Conservation (phyloP, 495 filamentous ascomycete species). For the Bryoglossum gracile region DNA sequence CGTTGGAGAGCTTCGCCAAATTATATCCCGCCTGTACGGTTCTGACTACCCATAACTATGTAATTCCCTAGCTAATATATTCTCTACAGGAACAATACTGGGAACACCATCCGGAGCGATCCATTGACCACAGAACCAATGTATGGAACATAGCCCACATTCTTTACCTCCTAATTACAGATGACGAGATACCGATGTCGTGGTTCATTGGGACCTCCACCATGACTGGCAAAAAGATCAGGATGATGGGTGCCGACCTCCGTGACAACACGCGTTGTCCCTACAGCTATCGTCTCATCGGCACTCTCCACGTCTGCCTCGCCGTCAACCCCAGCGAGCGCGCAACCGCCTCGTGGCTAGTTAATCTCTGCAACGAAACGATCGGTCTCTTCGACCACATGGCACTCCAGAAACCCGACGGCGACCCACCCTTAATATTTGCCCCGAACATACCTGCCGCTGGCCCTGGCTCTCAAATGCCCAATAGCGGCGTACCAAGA, state of each 20-base stretch:
- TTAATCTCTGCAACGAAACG: background rate
- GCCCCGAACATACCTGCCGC: no score
- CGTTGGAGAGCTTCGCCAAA: background rate
- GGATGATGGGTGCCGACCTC: background rate
- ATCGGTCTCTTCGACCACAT: background rate
- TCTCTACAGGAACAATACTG: background rate
- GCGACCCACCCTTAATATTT: no score
- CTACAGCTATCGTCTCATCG: background rate
- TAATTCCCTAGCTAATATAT: background rate
- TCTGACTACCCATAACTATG: background rate
- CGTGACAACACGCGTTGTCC: background rate
- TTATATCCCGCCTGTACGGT: background rate
- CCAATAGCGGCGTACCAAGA: no score
- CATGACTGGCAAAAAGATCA: background rate
- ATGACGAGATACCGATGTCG: no score
- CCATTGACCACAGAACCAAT: background rate
- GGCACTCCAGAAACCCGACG: no score
- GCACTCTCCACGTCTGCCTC: background rate
- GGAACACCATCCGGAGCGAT: background rate
- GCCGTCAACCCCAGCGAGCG: background rate
- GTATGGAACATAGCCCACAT: background rate
- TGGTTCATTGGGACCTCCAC: no score
- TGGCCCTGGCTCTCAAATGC: no score
- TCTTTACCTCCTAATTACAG: background rate
- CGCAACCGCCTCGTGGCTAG: background rate